Base-by-base conservation (phyloP, 164 flowering plant genomes). In the Sedum album region DNA sequence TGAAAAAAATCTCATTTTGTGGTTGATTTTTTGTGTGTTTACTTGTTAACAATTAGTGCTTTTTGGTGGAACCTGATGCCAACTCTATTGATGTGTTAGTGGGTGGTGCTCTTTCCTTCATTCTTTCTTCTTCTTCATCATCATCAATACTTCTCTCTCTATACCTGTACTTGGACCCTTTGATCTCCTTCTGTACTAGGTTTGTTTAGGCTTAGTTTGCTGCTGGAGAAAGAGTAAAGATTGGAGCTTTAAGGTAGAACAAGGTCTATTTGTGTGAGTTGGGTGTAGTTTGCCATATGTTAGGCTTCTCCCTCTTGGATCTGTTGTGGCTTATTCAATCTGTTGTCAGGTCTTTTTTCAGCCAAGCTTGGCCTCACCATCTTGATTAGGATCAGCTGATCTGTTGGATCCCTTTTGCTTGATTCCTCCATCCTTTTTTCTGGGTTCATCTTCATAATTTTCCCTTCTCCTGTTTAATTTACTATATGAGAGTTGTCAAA, bases 81-180 rank as follows among this genome's bases (percentile, higher is more conserved):
- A 55, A 55, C 61, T 55, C 61, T 55, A 31, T 55, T 55, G 61
- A 55, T 55, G 61, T 55, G 61, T 55, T 31, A 25, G 61, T 55
- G 61, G 61, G 31, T 55, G 61, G 31, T 55, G 61, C 31, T 55
- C 61, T 55, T 55, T 55, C 61, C 28, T 55, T 55, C 61, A 9
- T 10, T 55, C 31, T 51, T 20, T 51, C 60, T n/a, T n/a, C n/a
- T 14, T 28, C 33, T 57, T 51, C 57, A 11, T 21, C 55, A 49
- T 55, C 33, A 51, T 6, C 25, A n/a, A 5, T 10, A 4, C 57
- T 51, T 17, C 5, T 44, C 14, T 57, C 62, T 57, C 62, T 57
- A 18, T 17, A 20, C 28, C 11, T 44, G 15, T 6, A 26, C 61
- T 15, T 26, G 2, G n/a, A 6, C 57, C 57, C 33, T 57, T 57